Evolutionary conservation across 2,329 filamentous ascomycete genomes (phyloP).

Genomic region (Penicillium sp.): DNA sequence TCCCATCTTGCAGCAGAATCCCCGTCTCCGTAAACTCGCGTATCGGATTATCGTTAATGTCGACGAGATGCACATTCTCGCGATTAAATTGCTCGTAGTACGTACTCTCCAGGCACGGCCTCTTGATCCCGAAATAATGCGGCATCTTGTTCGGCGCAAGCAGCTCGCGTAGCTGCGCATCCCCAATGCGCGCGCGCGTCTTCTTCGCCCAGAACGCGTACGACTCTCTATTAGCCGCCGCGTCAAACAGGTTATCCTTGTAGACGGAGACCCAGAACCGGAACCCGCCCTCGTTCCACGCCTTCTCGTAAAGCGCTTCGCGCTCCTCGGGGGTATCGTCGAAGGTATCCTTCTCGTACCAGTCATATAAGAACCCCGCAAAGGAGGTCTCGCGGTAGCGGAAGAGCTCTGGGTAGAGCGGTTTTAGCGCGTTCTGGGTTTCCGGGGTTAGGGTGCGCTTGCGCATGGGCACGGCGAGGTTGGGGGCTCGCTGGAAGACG

Average conservation of each 20-base stretch:
- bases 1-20: slow-evolving; percentile 45
- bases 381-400: slow-evolving; percentile 18
- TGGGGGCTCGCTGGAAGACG: slow-evolving; percentile 32
- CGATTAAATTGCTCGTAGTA: slow-evolving; percentile 59
- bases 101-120: slow-evolving; percentile 54
- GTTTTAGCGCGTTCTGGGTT: slow-evolving; percentile 21
- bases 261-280: slow-evolving; percentile 45
- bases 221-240: slow-evolving; percentile 52
- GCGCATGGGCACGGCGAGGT: slow-evolving; percentile 32
- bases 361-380: slow-evolving; percentile 23
- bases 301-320: slow-evolving; percentile 24
- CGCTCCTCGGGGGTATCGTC: slow-evolving; percentile 19
- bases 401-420: slow-evolving; percentile 23
- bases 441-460: slow-evolving; percentile 24
- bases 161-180: slow-evolving; percentile 56
- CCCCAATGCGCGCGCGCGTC: slow-evolving; percentile 55
- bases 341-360: slow-evolving; percentile 5
- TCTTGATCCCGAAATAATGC: slow-evolving; percentile 62
- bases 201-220: slow-evolving; percentile 64
- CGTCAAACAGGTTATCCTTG: slow-evolving; percentile 54
- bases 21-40: slow-evolving; percentile 33
- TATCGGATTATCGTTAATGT: slow-evolving; percentile 25
- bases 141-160: slow-evolving; percentile 59
- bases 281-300: slow-evolving; percentile 26
- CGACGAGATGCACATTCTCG: slow-evolving; percentile 44